Evolutionary conservation across 2,329 filamentous ascomycete species (phyloP).

Genomic region (Xylariaceae sp.): DNA sequence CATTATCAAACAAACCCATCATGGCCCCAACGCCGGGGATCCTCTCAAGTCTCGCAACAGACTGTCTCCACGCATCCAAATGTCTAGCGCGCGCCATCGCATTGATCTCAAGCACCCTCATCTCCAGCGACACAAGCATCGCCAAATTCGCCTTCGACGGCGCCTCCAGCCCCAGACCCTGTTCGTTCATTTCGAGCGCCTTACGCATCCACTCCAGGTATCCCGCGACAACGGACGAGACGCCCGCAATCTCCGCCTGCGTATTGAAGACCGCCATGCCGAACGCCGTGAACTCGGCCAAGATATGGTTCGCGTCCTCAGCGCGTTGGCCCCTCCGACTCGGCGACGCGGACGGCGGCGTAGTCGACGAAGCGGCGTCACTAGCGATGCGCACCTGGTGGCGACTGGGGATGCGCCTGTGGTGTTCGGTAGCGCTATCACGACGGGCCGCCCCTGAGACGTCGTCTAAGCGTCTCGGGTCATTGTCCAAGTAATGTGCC

Average conservation of each 20-base stretch:
- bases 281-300: conserved; percentile 24
- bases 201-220: conserved; percentile 24
- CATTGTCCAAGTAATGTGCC: conserved; percentile 17
- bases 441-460: conserved; percentile 6
- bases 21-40: conserved; percentile 20
- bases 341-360: conserved; percentile 14
- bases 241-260: conserved; percentile 24
- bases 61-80: conserved; percentile 20
- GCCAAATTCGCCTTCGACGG: conserved; percentile 12
- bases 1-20: conserved; percentile 21
- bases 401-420: conserved; percentile 19
- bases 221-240: conserved; percentile 24
- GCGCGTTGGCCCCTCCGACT: conserved; percentile 7
- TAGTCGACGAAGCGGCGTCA: conserved; percentile 15
- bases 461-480: conserved; percentile 9
- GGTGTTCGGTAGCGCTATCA: conserved; percentile 10
- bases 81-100: conserved; percentile 18
- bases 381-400: conserved; percentile 20
- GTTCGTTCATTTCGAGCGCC: conserved; percentile 5
- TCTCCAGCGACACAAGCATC: conserved; percentile 22
- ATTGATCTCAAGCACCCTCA: conserved; percentile 20
- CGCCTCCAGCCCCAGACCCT: neutral
- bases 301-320: conserved; percentile 22
- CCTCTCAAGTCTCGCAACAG: conserved; percentile 16
- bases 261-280: conserved; percentile 23